Evolutionary conservation across 2,329 filamentous ascomycete species (phyloP).

Genomic region (Aspergillus texensis): DNA sequence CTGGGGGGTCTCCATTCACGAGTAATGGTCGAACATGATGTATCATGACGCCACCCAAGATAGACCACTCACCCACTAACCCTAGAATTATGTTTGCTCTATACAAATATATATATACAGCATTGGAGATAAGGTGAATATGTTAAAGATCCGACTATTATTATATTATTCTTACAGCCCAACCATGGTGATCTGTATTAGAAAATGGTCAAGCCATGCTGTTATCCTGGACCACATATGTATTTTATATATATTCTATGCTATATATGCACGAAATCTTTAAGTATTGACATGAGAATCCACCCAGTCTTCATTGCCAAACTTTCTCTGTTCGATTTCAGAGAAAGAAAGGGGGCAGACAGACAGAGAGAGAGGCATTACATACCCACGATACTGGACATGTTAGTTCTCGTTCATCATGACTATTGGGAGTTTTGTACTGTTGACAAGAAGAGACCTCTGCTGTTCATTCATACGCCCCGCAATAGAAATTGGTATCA

Average conservation of each 20-base stretch:
- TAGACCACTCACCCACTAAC: no score
- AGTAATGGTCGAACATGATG: no score
- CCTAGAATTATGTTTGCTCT: no score
- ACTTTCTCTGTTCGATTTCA: background rate
- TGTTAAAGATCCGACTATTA: no score
- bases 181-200: background rate
- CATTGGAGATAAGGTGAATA: no score
- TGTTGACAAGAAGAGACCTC: background rate
- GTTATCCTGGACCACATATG: background rate
- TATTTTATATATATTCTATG: background rate
- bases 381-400: background rate
- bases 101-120: no score
- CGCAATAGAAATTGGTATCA: background rate
- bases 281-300: background rate
- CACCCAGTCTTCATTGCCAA: background rate
- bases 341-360: background rate
- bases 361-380: background rate
- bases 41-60: no score
- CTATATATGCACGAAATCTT: constrained; percentile 1
- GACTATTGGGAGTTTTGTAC: background rate
- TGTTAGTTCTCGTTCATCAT: background rate
- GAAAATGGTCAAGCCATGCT: background rate
- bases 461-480: background rate
- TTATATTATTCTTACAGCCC: no score
- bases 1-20: no score